Evolutionary conservation across 306 rosid genomes (phyloP).

Genomic region (Corylus heterophylla): DNA sequence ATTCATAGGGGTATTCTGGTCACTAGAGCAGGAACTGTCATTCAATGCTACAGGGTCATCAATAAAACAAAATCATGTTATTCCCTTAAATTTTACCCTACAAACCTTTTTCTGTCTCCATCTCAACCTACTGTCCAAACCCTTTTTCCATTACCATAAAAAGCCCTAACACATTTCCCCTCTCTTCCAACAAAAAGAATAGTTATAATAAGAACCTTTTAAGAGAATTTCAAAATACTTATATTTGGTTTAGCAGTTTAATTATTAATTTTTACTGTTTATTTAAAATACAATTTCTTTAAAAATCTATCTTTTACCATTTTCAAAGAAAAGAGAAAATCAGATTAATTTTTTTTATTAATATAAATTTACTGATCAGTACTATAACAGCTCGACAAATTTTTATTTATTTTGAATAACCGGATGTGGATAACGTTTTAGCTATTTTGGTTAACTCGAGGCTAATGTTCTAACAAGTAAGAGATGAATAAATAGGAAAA

Average conservation of each 20-base stretch:
- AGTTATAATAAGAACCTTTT: conserved; percentile 28
- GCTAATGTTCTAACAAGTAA: not conserved
- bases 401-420: no score
- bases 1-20: conserved; percentile 49
- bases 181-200: conserved; percentile 21
- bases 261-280: no score
- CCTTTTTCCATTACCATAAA: conserved; percentile 36
- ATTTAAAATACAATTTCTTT: no score
- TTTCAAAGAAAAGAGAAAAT: no score
- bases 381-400: no score
- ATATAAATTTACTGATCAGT: no score
- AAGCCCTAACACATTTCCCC: conserved; percentile 39
- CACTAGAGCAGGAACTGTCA: conserved; percentile 59
- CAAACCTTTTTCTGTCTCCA: conserved; percentile 55
- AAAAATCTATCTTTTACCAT: no score
- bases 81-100: conserved; percentile 47
- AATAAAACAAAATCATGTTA: conserved; percentile 57
- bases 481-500: conserved; percentile 7
- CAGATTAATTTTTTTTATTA: no score
- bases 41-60: conserved; percentile 48
- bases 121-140: conserved; percentile 37
- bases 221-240: no score
- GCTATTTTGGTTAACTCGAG: no score
- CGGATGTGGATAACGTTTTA: no score
- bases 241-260: no score